Evolutionary conservation across 768 basidiomycete species (phyloP).

Genomic region (Tylopilus felleus): DNA sequence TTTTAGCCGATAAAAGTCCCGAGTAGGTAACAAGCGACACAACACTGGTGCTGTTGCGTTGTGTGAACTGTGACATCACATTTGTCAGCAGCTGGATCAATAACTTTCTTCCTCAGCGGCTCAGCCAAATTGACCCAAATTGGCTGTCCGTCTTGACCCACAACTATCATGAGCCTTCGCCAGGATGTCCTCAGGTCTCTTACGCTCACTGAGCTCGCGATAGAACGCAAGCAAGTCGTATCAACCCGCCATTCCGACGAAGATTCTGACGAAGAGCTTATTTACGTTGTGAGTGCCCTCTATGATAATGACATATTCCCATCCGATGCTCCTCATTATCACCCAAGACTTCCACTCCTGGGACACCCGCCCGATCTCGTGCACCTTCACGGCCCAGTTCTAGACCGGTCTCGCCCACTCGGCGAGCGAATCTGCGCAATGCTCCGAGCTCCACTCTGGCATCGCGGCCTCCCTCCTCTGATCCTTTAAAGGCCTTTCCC

Average conservation of each 20-base stretch:
- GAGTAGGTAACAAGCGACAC: no score
- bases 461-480: constrained; percentile 26
- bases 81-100: no score
- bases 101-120: no score
- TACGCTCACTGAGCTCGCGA: constrained; percentile 28
- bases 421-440: background rate
- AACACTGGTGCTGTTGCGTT: no score
- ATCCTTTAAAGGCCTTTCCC: background rate
- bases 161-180: background rate
- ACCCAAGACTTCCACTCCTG: constrained; percentile 60
- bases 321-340: constrained; percentile 3
- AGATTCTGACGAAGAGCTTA: background rate
- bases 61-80: no score
- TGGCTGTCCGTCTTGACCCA: no score
- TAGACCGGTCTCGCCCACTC: background rate
- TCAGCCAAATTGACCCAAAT: no score
- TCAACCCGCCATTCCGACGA: constrained; percentile 19
- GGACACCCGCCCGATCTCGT: constrained; percentile 64
- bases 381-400: constrained; percentile 30
- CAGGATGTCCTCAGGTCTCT: constrained; percentile 54
- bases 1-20: no score
- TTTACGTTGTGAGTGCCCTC: background rate
- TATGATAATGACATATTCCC: background rate
- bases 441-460: constrained; percentile 20
- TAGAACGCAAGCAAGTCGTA: background rate